Conservation (phyloP, 305 asterid species). For the Andrographis paniculata region DNA sequence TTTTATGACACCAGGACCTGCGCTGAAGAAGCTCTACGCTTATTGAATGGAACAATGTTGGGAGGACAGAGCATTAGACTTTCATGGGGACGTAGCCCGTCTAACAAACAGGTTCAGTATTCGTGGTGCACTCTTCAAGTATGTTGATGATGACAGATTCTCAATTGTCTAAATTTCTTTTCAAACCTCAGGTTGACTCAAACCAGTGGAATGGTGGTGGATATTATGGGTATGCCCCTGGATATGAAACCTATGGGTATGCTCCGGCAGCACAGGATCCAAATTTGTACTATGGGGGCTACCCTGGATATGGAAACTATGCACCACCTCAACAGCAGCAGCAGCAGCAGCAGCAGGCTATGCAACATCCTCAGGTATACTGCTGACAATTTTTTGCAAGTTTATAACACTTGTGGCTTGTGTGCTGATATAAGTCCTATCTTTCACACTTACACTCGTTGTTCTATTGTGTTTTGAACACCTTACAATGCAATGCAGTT, state of each 20-base stretch:
- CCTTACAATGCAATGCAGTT: no score
- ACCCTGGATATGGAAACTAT: constrained; percentile 49
- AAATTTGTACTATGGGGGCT: constrained; percentile 43
- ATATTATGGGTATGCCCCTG: constrained; percentile 43
- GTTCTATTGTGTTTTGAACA: no score
- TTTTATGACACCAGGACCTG: constrained; percentile 44
- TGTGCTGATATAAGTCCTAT: background rate
- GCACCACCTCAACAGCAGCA: constrained; percentile 37
- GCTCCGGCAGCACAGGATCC: constrained; percentile 55
- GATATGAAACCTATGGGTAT: constrained; percentile 43
- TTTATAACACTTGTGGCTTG: background rate
- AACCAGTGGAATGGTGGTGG: constrained; percentile 50
- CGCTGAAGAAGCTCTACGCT: constrained; percentile 81
- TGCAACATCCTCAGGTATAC: constrained; percentile 1
- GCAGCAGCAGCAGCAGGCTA: constrained; percentile 23
- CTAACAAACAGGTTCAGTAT: constrained; percentile 42
- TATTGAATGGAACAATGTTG: constrained; percentile 64
- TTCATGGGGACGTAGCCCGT: constrained; percentile 94
- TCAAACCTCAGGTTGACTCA: constrained; percentile 42
- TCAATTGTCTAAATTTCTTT: constrained; percentile 5
- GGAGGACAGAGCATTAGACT: constrained; percentile 86
- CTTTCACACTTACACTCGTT: no score
- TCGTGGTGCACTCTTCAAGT: background rate
- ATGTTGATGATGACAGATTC: background rate
- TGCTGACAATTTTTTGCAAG: background rate